These are phyloP conservation scores for Balansia obtecta DNA, from an alignment of 2,329 filamentous ascomycete genomes.

Conservation along the genomic window DNA sequence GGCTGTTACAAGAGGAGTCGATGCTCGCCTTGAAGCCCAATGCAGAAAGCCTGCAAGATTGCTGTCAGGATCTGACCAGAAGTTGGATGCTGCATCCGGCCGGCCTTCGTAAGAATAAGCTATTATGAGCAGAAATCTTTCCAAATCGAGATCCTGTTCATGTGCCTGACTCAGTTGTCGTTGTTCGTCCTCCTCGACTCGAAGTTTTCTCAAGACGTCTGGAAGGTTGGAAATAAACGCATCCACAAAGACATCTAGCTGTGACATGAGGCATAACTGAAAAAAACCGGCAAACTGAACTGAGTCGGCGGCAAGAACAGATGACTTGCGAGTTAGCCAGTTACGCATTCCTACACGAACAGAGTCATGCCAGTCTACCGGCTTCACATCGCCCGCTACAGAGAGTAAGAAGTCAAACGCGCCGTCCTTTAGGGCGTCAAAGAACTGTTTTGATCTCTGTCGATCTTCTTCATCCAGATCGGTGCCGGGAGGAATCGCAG, in stretches of 20 bases:
- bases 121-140: slow-evolving; percentile 85
- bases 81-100: slow-evolving; percentile 71
- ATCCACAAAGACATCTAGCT: slow-evolving; percentile 79
- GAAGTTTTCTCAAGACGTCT: slow-evolving; percentile 75
- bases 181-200: slow-evolving; percentile 82
- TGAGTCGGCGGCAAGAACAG: slow-evolving; percentile 53
- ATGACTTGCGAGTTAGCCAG: slow-evolving; percentile 71
- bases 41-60: slow-evolving; percentile 91
- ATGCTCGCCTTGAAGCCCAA: slow-evolving; percentile 91
- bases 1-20: slow-evolving; percentile 87
- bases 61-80: slow-evolving; percentile 87
- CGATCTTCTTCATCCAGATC: slow-evolving; percentile 58
- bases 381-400: slow-evolving; percentile 68
- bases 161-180: slow-evolving; percentile 53
- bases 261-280: slow-evolving; percentile 59
- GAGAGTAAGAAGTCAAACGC: slow-evolving; percentile 87
- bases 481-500: slow-evolving; percentile 42
- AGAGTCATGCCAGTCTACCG: slow-evolving; percentile 77
- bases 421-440: slow-evolving; percentile 71
- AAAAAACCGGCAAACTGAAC: slow-evolving; percentile 61
- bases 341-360: slow-evolving; percentile 71
- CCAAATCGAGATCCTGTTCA: slow-evolving; percentile 62
- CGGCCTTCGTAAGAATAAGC: slow-evolving; percentile 83
- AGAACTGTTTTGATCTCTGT: slow-evolving; percentile 59
- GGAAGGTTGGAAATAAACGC: slow-evolving; percentile 93